These are phyloP conservation scores for Gastrolobium bilobum DNA, from an alignment of 306 rosid species.

Conservation along the genomic window DNA sequence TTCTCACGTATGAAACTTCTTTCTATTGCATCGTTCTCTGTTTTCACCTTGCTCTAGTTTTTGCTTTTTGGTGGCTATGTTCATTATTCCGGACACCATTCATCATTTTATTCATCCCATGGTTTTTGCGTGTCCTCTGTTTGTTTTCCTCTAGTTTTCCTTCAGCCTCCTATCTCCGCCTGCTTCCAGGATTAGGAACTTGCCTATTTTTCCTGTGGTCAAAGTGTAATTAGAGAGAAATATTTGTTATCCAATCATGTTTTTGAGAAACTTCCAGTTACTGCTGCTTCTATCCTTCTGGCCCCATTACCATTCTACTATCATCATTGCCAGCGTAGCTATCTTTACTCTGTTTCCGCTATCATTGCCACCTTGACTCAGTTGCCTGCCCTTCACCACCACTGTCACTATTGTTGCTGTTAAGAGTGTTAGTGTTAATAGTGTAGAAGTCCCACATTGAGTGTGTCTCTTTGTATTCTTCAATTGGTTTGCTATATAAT, in stretches of 20 bases:
- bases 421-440: too few relatives aligned
- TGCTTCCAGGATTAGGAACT: constrained; percentile 3
- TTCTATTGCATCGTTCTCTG: constrained; percentile 7
- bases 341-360: constrained; percentile 1
- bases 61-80: background rate
- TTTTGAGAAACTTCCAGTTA: background rate
- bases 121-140: background rate
- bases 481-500: too few relatives aligned
- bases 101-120: constrained; percentile 3
- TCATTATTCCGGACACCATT: constrained; percentile 15
- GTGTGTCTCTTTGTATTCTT: too few relatives aligned
- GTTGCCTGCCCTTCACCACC: constrained; percentile 24
- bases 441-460: too few relatives aligned
- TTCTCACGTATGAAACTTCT: constrained; percentile 13
- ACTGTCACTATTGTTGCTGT: background rate
- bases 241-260: background rate
- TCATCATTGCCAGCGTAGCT: background rate
- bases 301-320: background rate
- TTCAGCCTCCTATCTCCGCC: background rate
- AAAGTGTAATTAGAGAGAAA: background rate
- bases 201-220: background rate
- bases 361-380: constrained; percentile 19
- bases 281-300: background rate
- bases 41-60: constrained; percentile 2
- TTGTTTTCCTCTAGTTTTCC: too few relatives aligned